phyloP scores from a whole-genome alignment of 176 grass and related monocot genomes.

The Avena atlantica region DNA sequence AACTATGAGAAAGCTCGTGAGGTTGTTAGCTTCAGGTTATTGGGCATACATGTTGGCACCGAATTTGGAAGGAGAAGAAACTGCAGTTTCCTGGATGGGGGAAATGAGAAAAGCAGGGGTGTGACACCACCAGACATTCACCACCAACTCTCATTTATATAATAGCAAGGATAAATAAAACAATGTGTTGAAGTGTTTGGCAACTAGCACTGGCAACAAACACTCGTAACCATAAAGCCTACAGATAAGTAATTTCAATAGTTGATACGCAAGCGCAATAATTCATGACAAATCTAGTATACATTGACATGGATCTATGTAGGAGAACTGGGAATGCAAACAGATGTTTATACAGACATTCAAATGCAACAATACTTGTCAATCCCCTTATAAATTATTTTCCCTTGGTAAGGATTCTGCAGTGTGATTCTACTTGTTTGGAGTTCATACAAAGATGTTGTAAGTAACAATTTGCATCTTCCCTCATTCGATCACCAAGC shows the following conservation, averaged over 20 bases:
- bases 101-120: not conserved
- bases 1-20: not conserved
- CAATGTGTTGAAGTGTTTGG: not conserved
- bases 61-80: not conserved
- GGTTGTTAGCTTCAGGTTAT: not conserved
- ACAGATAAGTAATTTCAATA: conserved; percentile 19
- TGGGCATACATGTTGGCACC: not conserved
- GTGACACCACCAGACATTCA: not conserved
- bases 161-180: conserved; percentile 14
- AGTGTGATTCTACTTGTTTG: not conserved
- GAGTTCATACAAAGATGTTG: not conserved
- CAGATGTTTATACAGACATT: not conserved
- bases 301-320: conserved; percentile 1
- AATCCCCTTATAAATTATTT: not conserved
- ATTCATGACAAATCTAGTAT: not conserved
- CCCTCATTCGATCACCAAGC: conserved; percentile 17
- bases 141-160: conserved; percentile 4
- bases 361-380: not conserved
- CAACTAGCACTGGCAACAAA: not conserved
- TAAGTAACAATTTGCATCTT: conserved; percentile 13
- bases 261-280: not conserved
- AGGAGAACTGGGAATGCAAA: conserved; percentile 32
- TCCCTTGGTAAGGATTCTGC: not conserved
- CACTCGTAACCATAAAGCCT: conserved; percentile 5
- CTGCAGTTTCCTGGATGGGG: not conserved